A percentile compares a stretch with the other conserved stretches of the same genome.
phyloP scores from a whole-genome alignment of 306 rosid genomes.

The Datisca glomerata region DNA sequence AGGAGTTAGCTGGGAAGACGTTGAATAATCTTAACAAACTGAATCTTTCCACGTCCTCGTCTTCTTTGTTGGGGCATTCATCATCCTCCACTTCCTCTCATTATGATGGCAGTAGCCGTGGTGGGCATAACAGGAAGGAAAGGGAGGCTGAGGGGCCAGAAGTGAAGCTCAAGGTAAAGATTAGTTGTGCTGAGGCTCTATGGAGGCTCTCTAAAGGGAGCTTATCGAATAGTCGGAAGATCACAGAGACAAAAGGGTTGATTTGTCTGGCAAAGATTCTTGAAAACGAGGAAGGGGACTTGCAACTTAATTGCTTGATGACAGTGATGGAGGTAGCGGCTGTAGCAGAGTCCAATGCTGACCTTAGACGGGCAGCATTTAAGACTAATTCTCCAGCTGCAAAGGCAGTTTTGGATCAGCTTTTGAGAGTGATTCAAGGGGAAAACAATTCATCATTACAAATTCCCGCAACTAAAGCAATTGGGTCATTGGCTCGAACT shows the following conservation, averaged over 20 bases:
- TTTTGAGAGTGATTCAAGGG: conserved; percentile 44
- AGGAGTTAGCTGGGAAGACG: conserved; percentile 15
- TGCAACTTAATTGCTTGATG: conserved; percentile 68
- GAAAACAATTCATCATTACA: conserved; percentile 23
- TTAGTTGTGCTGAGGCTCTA: conserved; percentile 65
- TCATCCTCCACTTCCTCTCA: conserved; percentile 17
- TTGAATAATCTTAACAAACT: not conserved
- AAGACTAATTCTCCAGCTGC: conserved; percentile 59
- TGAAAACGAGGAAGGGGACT: conserved; percentile 43
- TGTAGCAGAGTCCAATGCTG: conserved; percentile 51
- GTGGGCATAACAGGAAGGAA: conserved; percentile 36
- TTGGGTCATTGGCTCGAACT: conserved; percentile 69
- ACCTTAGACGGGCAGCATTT: conserved; percentile 61
- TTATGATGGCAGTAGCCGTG: conserved; percentile 50
- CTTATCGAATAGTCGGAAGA: conserved; percentile 38
- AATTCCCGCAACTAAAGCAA: conserved; percentile 65
- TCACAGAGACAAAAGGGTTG: conserved; percentile 81
- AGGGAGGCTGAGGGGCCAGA: conserved; percentile 46
- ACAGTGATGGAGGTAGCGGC: conserved; percentile 70
- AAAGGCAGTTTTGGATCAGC: conserved; percentile 68
- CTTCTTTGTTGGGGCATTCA: too few species aligned
- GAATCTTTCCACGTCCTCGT: conserved; percentile 7
- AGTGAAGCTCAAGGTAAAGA: conserved; percentile 39
- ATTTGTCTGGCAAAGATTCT: conserved; percentile 74
- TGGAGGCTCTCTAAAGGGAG: conserved; percentile 66